These are phyloP conservation scores for Cicer arietinum DNA, from an alignment of 306 rosid species.

Conservation along the genomic window DNA sequence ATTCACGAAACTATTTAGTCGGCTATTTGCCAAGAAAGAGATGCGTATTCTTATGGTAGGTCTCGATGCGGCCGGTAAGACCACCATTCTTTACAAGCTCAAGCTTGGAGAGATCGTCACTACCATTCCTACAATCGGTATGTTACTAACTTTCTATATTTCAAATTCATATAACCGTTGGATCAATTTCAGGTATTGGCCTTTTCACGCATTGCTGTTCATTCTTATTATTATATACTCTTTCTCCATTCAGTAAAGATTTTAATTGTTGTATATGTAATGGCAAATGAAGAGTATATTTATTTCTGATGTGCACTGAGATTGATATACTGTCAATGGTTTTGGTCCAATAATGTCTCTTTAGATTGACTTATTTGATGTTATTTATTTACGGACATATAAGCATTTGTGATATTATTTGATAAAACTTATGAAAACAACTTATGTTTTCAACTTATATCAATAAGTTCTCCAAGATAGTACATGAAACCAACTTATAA, in stretches of 20 bases:
- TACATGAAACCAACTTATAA: too few species aligned
- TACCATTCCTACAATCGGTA: constrained; percentile 96
- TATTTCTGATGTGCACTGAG: neutral
- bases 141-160: constrained; percentile 4
- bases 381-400: too few species aligned
- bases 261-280: too few species aligned
- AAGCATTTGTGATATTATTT: too few species aligned
- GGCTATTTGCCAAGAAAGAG: constrained; percentile 94
- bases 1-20: constrained; percentile 89
- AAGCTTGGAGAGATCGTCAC: constrained; percentile 97
- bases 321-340: neutral
- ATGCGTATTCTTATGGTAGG: constrained; percentile 99
- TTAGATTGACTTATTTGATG: too few species aligned
- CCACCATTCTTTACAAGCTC: constrained; percentile 91
- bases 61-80: constrained; percentile 98
- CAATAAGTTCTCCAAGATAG: too few species aligned
- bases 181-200: neutral
- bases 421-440: too few species aligned
- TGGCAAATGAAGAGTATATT: too few species aligned
- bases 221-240: neutral
- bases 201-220: neutral
- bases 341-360: too few species aligned
- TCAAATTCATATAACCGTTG: neutral
- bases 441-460: too few species aligned
- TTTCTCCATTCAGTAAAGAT: neutral